Evolutionary conservation across 1,284 basidiomycete species (phyloP), one percentile per base, ranked within the genome.

Genomic region (Athelia psychrophila): DNA sequence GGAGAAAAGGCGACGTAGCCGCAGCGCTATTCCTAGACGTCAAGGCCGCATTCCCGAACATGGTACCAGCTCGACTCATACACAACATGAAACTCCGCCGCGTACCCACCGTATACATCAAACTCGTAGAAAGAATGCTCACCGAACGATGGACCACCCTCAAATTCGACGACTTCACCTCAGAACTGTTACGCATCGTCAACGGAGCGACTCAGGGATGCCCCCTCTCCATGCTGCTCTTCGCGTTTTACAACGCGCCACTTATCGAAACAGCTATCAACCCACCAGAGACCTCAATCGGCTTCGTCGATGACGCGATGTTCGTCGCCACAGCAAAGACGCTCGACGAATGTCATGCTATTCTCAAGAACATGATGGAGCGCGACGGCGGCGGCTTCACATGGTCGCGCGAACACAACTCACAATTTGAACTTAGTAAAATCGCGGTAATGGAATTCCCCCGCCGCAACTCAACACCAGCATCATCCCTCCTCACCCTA

Each of bases 21-120:
- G 60, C 64, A 0, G 58, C 61, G 0, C 51, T 76, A 0, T 72
- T 73, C 52, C 61, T 75, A 2, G 72, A 77, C 54, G 63, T 77
- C 16, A 64, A 73, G 56, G 69, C 64, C 0, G 72, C 73, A 0
- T 77, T 75, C 58, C 73, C 69, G 0, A 74, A 64, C 22, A 62
- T 59, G 0, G 58, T 62, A 1, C 55, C 60, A 0, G 58, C 64
- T 1, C 42, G 59, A 0, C 68, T 76, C 1, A n/a, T 64, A 5
- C 65, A 71, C 53, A 60, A 75, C 33, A 58, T 75, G 58, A 48
- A 59, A 13, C 50, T 36, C 27, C 15, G 53, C 3, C 65, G 71
- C 0, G 50, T 72, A 0, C 71, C 70, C 1, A 22, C 35, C 12
- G 56, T 57, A 25, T 54, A 62, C n/a, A 51, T 60, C 0, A 45